Evolutionary conservation across 2,329 filamentous ascomycete species (phyloP), one percentile per base, ranked within the genome.

Genomic region (Nemania diffusa): DNA sequence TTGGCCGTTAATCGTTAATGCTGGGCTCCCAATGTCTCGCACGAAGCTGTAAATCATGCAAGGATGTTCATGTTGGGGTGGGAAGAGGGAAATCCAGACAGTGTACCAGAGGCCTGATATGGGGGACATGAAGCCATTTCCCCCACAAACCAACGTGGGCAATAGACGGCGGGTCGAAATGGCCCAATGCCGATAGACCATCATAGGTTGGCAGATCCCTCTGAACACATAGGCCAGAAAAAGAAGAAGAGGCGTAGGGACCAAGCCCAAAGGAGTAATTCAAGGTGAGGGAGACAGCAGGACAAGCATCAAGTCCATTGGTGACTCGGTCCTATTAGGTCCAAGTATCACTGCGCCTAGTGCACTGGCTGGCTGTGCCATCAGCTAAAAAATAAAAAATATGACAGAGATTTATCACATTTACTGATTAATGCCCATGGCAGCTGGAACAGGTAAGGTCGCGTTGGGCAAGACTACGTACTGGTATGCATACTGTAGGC

Each of bases 11-110:
- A 73, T 67, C 37, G 32, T 56, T 56, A 69, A 74, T 73, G 69
- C 72, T 46, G 69, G 73, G 65, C 71, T 71, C 65, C 61, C 64
- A 74, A 73, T 75, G 75, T 75, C 73, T 76, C 67, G 70, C 69
- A 72, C 50, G 63, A 64, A 66, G 65, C 70, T 75, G 74, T 70
- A 76, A 75, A 75, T 73, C 73, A 77, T 77, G 73, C 75, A 75
- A 76, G 74, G 73, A 70, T 76, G 52, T 48, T 71, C 71, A 69
- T 70, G 59, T 62, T 50, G 55, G 53, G 50, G 29, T 64, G 68
- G 67, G 64, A 71, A 65, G 67, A 65, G 64, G 67, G 67, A 68
- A 62, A 68, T 24, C 11, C 62, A 73, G 69, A 63, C 48, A 37
- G 37, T 52, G 63, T 32, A 48, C 63, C 51, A 62, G 37, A 51